phyloP scores from a whole-genome alignment of 2,329 filamentous ascomycete genomes.

The Colletotrichum karsti region DNA sequence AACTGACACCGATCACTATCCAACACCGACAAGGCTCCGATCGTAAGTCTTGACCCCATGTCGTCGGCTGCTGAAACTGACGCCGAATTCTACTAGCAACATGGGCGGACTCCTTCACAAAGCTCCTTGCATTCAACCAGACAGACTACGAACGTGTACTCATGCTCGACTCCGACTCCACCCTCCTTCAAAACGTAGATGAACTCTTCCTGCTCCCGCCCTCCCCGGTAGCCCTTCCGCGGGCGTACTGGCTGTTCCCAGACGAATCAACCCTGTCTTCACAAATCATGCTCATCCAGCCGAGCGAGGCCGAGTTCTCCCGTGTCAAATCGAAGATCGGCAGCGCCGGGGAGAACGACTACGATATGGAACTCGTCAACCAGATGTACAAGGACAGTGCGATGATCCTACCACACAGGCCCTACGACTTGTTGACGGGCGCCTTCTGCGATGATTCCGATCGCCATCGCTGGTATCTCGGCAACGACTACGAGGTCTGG shows the following conservation, averaged over 20 bases:
- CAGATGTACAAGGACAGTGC: constrained; percentile 65
- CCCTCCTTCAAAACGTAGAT: constrained; percentile 68
- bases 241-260: constrained; percentile 70
- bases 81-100: constrained; percentile 41
- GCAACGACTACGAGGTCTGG: constrained; percentile 56
- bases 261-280: constrained; percentile 56
- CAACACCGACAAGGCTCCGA: constrained; percentile 45
- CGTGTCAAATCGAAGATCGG: constrained; percentile 38
- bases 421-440: constrained; percentile 67
- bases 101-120: constrained; percentile 73
- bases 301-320: constrained; percentile 52
- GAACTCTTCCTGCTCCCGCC: constrained; percentile 73
- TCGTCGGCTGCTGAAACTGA: neutral
- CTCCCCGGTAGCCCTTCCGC: constrained; percentile 69
- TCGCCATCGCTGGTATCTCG: constrained; percentile 53
- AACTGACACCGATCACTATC: constrained; percentile 49
- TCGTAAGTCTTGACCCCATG: constrained; percentile 36
- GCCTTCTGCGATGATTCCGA: constrained; percentile 60
- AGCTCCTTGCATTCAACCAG: constrained; percentile 72
- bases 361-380: constrained; percentile 76
- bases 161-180: constrained; percentile 68
- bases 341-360: constrained; percentile 42
- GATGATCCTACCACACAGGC: constrained; percentile 69
- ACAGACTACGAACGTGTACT: constrained; percentile 62
- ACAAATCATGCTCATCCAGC: constrained; percentile 69